Evolutionary conservation across 352 stramenopile genomes (phyloP).

Genomic region (Pythium myriotylum): DNA sequence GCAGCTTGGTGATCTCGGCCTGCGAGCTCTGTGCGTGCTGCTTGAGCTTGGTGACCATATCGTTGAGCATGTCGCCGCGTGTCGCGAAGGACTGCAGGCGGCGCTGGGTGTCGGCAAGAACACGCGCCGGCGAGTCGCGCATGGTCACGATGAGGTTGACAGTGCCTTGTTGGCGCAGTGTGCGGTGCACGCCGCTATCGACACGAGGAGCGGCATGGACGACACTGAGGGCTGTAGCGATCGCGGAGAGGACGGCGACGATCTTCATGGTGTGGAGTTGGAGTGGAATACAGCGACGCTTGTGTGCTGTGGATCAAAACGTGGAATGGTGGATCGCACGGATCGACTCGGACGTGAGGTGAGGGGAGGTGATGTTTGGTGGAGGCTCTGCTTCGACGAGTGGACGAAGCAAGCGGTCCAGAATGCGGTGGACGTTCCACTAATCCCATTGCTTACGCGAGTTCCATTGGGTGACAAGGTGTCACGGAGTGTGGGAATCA

Average conservation of each 20-base stretch:
- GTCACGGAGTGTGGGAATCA: too few relatives aligned
- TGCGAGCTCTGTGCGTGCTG: constrained; percentile 18
- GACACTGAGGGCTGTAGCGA: background rate
- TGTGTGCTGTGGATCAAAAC: too few relatives aligned
- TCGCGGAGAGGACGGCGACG: background rate
- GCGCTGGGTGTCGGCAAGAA: constrained; percentile 1
- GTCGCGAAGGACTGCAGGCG: background rate
- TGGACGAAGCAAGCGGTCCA: too few relatives aligned
- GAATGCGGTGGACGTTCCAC: too few relatives aligned
- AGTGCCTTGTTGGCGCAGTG: constrained; percentile 5
- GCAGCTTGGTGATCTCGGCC: constrained; percentile 6
- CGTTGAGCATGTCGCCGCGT: constrained; percentile 10
- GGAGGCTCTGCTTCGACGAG: too few relatives aligned
- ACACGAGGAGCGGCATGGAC: background rate
- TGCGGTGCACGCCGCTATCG: constrained; percentile 9
- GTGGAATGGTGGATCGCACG: too few relatives aligned
- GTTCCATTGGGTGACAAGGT: too few relatives aligned
- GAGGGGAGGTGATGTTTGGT: too few relatives aligned
- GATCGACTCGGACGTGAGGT: too few relatives aligned
- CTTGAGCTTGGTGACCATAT: constrained; percentile 20
- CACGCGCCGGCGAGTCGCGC: constrained; percentile 9
- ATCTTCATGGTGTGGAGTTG: background rate
- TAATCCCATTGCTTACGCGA: too few relatives aligned
- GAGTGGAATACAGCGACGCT: too few relatives aligned
- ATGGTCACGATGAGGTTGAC: constrained; percentile 34